Evolutionary conservation across 805 yeast genomes (phyloP), one percentile per base, ranked within the genome.

Genomic region (Metschnikowia dekortorum): DNA sequence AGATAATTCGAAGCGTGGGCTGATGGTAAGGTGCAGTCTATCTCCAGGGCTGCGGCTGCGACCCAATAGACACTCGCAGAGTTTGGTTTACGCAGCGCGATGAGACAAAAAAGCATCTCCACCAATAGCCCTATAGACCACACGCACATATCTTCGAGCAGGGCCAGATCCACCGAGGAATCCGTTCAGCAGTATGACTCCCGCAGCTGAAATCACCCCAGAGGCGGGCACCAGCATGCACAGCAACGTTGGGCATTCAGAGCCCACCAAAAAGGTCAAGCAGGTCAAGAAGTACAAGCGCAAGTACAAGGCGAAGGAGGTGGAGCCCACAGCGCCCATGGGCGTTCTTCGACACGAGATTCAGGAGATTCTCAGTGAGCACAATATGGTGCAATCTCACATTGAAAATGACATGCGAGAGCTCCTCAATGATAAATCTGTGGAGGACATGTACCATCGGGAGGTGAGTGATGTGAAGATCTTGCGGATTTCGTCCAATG

Each of bases 261-360:
- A 39, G 32, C 9, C 49, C 1, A 13, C 42, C 34, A 59, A 54
- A 46, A 55, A 48, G 28, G 50, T 49, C 22, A 65, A 68, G 46
- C 60, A 61, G 42, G 53, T 60, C 11, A 68, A 65, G 47, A 60
- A 59, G 36, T 52, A 50, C 47, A 68, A 59, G 51, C 79, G 81
- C 62, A 81, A 80, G 60, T 85, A 83, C 60, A 82, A 79, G 63
- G 70, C 78, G 32, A 84, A 84, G 58, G 79, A 76, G 8, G 76
- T 78, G 10, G 97, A 90, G 53, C 78, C 85, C 32, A 87, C 95
- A 0, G 79, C 94, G 1, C 89, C 96, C 7, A 69, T 83, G 36
- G 97, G 97, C 7, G 87, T 89, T 6, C 74, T 92, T 39, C 80
- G 83, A 54, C 73, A 73, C 53, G 97, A 91, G 64, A 87, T 91